These are phyloP conservation scores for Skeletonema potamos DNA, from an alignment of 108 stramenopile species.

Conservation along the genomic window DNA sequence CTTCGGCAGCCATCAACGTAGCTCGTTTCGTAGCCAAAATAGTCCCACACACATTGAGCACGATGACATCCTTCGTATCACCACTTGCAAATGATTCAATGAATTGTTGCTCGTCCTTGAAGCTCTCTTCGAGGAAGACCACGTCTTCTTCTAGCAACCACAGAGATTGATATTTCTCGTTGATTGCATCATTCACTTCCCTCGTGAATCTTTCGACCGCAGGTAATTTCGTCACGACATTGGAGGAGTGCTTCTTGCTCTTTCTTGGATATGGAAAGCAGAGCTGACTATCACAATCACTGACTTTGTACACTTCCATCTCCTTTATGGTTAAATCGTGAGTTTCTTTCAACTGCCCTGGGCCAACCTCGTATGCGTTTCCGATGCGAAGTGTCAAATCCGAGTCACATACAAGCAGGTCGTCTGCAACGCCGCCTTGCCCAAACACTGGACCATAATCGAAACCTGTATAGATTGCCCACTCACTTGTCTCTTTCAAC, in stretches of 20 bases:
- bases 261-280: too few species aligned
- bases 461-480: background rate
- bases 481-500: background rate
- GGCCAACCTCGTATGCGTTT: background rate
- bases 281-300: background rate
- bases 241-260: background rate
- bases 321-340: background rate
- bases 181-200: constrained; percentile 5
- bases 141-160: background rate
- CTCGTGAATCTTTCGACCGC: background rate
- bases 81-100: too few species aligned
- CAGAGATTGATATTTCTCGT: background rate
- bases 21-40: too few species aligned
- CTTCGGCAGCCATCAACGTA: too few species aligned
- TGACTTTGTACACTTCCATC: constrained; percentile 20
- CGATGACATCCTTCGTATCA: too few species aligned
- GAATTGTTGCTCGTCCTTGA: constrained; percentile 8
- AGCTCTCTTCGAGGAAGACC: background rate
- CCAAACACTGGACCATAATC: constrained; percentile 7
- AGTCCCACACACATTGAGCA: too few species aligned
- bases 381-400: background rate
- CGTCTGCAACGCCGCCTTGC: background rate
- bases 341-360: background rate
- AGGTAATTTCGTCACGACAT: background rate
- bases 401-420: background rate